Percentiles rank a stretch among this genome's conserved stretches.
phyloP scores from a whole-genome alignment of 1,284 basidiomycete genomes.

The Puccinia coronata region DNA sequence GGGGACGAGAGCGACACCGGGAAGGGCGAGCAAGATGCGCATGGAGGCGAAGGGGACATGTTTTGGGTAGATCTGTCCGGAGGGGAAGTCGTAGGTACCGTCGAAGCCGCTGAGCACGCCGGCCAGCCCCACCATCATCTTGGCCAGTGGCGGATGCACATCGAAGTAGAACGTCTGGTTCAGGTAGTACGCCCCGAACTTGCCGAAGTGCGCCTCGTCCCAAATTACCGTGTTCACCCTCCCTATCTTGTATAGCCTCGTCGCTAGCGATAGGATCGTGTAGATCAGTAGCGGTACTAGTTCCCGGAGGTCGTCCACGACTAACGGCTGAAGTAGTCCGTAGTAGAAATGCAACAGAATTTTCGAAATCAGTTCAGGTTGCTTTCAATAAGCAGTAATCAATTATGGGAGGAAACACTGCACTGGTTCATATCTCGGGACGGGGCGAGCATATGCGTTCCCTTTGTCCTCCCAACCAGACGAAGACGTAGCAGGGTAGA shows the following conservation, averaged over 20 bases:
- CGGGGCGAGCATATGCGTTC: background rate
- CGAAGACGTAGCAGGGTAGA: background rate
- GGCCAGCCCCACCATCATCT: constrained; percentile 95
- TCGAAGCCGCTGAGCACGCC: constrained; percentile 89
- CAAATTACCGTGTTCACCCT: constrained; percentile 83
- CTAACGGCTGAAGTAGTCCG: background rate
- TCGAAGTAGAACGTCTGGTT: constrained; percentile 95
- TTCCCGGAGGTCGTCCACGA: constrained; percentile 33
- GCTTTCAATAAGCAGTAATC: no score
- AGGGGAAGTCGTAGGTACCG: constrained; percentile 91
- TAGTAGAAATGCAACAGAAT: background rate
- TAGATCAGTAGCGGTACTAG: constrained; percentile 75
- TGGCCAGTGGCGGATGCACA: constrained; percentile 96
- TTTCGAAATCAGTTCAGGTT: background rate
- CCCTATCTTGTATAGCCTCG: constrained; percentile 93
- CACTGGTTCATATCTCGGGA: constrained; percentile 24
- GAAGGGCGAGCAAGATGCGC: constrained; percentile 89
- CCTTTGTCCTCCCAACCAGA: background rate
- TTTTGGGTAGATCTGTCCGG: constrained; percentile 79
- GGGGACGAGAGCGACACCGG: constrained; percentile 93
- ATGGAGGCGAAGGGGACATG: constrained; percentile 88
- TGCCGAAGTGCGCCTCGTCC: constrained; percentile 98
- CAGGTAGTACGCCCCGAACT: constrained; percentile 93
- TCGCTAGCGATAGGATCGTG: constrained; percentile 88
- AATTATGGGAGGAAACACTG: background rate